These are phyloP conservation scores for Skeletonema menzelii DNA, from an alignment of 108 stramenopile species.

Conservation along the genomic window DNA sequence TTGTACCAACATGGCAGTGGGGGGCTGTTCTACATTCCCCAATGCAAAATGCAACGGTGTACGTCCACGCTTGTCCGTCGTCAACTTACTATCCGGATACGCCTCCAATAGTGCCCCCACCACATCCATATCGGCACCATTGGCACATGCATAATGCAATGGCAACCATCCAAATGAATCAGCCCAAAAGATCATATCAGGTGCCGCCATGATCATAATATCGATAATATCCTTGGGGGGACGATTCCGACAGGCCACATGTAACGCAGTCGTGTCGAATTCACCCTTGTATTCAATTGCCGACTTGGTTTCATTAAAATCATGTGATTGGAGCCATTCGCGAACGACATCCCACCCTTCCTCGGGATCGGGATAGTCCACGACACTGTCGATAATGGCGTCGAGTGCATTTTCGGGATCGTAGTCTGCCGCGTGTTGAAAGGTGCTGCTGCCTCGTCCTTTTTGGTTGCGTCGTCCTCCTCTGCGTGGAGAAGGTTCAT, in stretches of 20 bases:
- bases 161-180: conserved; percentile 80
- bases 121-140: conserved; percentile 67
- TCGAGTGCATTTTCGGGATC: conserved; percentile 7
- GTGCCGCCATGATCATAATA: conserved; percentile 49
- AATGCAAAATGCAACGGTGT: neutral
- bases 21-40: conserved; percentile 35
- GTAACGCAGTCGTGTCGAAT: conserved; percentile 67
- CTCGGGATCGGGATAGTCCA: conserved; percentile 12
- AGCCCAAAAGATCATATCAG: conserved; percentile 59
- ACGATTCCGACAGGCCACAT: conserved; percentile 64
- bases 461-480: neutral
- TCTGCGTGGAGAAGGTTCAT: neutral
- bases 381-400: conserved; percentile 21
- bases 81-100: conserved; percentile 60
- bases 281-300: conserved; percentile 64
- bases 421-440: conserved; percentile 1
- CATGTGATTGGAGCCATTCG: conserved; percentile 59
- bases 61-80: conserved; percentile 55
- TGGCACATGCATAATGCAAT: conserved; percentile 79
- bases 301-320: conserved; percentile 47
- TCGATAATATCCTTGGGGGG: conserved; percentile 67
- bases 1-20: conserved; percentile 17
- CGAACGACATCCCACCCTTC: conserved; percentile 64
- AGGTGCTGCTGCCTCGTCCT: neutral
- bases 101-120: conserved; percentile 52